Percentiles rank a stretch among this genome's conserved stretches.
Evolutionary conservation across 1,284 basidiomycete genomes (phyloP).

Genomic region (Lignosus rhinocerotis): DNA sequence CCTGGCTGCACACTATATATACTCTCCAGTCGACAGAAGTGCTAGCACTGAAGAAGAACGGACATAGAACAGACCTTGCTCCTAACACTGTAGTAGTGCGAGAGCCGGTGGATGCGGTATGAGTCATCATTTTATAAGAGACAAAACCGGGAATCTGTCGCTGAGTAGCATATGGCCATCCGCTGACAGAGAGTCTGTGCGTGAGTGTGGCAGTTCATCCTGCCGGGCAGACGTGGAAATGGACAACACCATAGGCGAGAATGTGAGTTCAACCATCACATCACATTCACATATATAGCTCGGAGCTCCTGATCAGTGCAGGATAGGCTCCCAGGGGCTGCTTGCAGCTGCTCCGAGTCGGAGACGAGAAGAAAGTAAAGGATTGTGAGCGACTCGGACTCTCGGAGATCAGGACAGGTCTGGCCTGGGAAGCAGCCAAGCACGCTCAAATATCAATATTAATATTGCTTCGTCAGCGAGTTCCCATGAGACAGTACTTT

Average conservation of each 20-base stretch:
- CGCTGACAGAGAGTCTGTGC: neutral
- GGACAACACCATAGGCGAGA: neutral
- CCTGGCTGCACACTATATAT: too few relatives aligned
- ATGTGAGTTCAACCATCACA: too few relatives aligned
- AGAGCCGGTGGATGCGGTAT: neutral
- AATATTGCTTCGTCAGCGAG: neutral
- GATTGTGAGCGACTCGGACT: too few relatives aligned
- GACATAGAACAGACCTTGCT: too few relatives aligned
- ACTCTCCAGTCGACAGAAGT: too few relatives aligned
- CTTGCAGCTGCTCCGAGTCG: too few relatives aligned
- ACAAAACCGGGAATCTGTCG: conserved; percentile 2
- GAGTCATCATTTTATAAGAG: conserved; percentile 4
- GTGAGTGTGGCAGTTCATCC: neutral
- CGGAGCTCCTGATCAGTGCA: neutral
- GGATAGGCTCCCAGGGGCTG: neutral
- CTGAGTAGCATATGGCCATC: neutral
- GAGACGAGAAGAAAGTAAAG: too few relatives aligned
- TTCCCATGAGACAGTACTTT: neutral
- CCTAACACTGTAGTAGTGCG: neutral
- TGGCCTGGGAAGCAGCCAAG: too few relatives aligned
- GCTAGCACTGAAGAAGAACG: too few relatives aligned
- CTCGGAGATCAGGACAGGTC: too few relatives aligned
- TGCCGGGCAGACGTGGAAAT: neutral
- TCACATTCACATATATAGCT: neutral
- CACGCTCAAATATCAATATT: too few relatives aligned